Evolutionary conservation across 2,329 filamentous ascomycete species (phyloP).

Genomic region (Aspergillus fischeri): DNA sequence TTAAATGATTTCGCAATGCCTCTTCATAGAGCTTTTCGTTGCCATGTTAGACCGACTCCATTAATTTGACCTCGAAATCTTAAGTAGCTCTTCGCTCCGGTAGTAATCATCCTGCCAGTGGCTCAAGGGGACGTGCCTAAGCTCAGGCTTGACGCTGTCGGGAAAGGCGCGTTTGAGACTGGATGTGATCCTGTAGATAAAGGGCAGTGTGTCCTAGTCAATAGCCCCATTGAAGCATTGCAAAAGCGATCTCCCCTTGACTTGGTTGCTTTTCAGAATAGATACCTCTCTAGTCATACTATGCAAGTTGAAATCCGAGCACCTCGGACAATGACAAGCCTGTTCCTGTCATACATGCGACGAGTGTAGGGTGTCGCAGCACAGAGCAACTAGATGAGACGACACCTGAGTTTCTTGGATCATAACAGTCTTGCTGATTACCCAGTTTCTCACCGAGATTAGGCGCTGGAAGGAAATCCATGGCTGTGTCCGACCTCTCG

Average conservation of each 20-base stretch:
- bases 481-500: neutral
- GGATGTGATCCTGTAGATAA: neutral
- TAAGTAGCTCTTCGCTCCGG: neutral
- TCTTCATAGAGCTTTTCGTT: neutral
- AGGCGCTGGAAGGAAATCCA: neutral
- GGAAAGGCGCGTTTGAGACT: neutral
- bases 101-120: neutral
- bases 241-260: neutral
- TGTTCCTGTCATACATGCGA: too few species aligned
- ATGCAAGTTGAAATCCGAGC: neutral
- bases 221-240: neutral
- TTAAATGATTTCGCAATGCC: neutral
- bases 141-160: neutral
- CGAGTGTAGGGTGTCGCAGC: neutral
- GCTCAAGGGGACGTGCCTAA: neutral
- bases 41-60: neutral
- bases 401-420: neutral
- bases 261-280: neutral
- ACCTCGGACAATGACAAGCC: neutral
- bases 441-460: neutral
- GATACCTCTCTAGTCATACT: neutral
- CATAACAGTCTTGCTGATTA: neutral
- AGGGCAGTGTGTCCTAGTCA: neutral
- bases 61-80: neutral
- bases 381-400: neutral